Evolutionary conservation across 768 basidiomycete genomes (phyloP).

Genomic region (Lactifluus rugatus): DNA sequence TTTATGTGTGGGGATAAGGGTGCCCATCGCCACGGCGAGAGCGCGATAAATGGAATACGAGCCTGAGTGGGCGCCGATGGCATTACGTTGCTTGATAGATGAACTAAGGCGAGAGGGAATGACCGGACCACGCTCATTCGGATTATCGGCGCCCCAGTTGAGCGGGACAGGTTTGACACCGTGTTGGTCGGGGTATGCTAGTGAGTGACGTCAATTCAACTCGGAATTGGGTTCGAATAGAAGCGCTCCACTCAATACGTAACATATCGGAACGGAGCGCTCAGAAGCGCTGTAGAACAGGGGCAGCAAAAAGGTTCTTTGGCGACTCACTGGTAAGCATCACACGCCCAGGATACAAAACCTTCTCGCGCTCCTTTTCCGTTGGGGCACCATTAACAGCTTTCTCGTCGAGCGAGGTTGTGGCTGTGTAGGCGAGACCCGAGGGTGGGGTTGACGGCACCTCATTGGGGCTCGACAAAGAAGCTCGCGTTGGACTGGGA

Average conservation of each 20-base stretch:
- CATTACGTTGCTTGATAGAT: conserved; percentile 85
- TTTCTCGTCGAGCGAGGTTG: conserved; percentile 16
- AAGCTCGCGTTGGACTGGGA: conserved; percentile 24
- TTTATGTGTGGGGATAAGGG: conserved; percentile 67
- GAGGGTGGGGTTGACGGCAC: conserved; percentile 26
- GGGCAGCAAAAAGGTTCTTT: background rate
- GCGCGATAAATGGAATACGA: conserved; percentile 94
- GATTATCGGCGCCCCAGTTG: conserved; percentile 66
- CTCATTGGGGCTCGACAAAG: conserved; percentile 25
- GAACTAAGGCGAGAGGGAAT: conserved; percentile 78
- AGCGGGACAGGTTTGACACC: conserved; percentile 75
- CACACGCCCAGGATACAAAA: conserved; percentile 75
- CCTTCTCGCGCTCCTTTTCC: conserved; percentile 63
- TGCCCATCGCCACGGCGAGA: conserved; percentile 83
- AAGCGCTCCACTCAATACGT: background rate
- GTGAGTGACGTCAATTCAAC: conserved; percentile 1
- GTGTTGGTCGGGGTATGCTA: conserved; percentile 80
- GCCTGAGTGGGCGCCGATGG: conserved; percentile 88
- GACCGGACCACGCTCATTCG: conserved; percentile 69
- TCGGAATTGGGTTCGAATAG: background rate
- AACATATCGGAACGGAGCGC: background rate
- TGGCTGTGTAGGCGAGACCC: conserved; percentile 12
- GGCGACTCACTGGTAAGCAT: conserved; percentile 66
- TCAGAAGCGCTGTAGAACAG: background rate
- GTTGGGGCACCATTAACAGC: background rate